Conservation (phyloP, 768 basidiomycete genomes). For the Naematelia encephala region DNA sequence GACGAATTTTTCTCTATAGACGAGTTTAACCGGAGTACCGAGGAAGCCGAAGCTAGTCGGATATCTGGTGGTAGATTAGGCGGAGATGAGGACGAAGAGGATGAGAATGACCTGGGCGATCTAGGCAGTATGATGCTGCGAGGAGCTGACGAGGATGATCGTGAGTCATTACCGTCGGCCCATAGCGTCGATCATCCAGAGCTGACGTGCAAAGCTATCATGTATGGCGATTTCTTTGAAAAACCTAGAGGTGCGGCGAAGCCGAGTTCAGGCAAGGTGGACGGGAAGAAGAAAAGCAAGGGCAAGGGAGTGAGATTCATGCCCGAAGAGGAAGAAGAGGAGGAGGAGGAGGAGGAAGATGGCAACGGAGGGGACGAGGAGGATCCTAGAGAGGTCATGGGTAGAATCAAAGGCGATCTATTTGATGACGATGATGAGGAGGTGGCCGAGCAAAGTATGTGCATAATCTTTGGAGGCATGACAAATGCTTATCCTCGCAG, state of each 20-base stretch:
- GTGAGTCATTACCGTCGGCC: slow-evolving; percentile 25
- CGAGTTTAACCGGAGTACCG: slow-evolving; percentile 81
- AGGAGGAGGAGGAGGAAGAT: slow-evolving; percentile 19
- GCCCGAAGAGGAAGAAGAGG: slow-evolving; percentile 23
- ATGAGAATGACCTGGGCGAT: slow-evolving; percentile 42
- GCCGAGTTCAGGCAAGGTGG: slow-evolving; percentile 6
- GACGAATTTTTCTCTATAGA: slow-evolving; percentile 87
- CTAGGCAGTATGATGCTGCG: slow-evolving; percentile 35
- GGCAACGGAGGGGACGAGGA: slow-evolving; percentile 39
- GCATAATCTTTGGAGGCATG: neutral
- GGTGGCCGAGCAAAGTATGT: slow-evolving; percentile 44
- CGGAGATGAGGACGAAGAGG: slow-evolving; percentile 47
- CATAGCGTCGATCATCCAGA: neutral
- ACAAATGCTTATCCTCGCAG: neutral
- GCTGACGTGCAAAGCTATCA: slow-evolving; percentile 37
- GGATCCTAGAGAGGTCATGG: slow-evolving; percentile 57
- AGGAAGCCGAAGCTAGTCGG: slow-evolving; percentile 66
- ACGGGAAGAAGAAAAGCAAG: slow-evolving; percentile 20
- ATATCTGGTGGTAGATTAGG: slow-evolving; percentile 63
- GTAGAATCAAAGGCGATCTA: slow-evolving; percentile 70
- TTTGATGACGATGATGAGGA: slow-evolving; percentile 57
- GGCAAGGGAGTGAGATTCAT: slow-evolving; percentile 26
- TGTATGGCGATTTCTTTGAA: slow-evolving; percentile 52
- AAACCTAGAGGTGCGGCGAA: slow-evolving; percentile 29
- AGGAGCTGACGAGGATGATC: slow-evolving; percentile 35